Percentiles rank a stretch among this genome's conserved stretches.
phyloP scores from a whole-genome alignment of 140 eudicot species.

The Anethum foeniculum region DNA sequence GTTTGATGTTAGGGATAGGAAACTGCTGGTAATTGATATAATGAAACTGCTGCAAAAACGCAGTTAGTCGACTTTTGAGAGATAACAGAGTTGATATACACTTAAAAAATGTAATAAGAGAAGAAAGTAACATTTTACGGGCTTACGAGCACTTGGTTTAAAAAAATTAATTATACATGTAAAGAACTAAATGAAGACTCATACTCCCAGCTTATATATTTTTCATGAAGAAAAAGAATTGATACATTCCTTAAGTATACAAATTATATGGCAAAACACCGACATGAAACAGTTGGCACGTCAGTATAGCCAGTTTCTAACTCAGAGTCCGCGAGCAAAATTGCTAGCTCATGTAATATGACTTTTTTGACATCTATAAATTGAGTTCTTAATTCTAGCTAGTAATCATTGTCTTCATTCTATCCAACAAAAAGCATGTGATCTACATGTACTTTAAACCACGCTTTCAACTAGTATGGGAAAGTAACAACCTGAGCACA shows the following conservation, averaged over 20 bases:
- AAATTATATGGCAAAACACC: neutral
- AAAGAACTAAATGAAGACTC: neutral
- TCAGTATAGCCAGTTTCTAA: neutral
- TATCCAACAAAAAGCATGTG: neutral
- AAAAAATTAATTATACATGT: neutral
- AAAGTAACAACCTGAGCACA: neutral
- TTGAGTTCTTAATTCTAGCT: neutral
- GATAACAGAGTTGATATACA: neutral
- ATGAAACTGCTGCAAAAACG: conserved; percentile 32
- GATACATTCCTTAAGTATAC: neutral
- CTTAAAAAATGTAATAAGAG: neutral
- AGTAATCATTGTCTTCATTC: neutral
- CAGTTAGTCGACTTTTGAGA: neutral
- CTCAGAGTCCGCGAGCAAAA: neutral
- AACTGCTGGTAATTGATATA: conserved; percentile 13
- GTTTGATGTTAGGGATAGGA: conserved; percentile 20
- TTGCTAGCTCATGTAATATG: neutral
- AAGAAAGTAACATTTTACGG: neutral
- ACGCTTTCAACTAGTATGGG: neutral
- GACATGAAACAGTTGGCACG: neutral
- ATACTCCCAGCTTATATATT: neutral
- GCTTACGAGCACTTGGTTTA: neutral
- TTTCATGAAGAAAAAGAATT: neutral
- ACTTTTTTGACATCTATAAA: neutral
- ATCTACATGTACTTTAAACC: neutral